Percentiles rank a stretch among this genome's conserved stretches.
These are phyloP conservation scores for Populus pruinosa DNA, from an alignment of 345 rosid genomes.

Conservation along the genomic window DNA sequence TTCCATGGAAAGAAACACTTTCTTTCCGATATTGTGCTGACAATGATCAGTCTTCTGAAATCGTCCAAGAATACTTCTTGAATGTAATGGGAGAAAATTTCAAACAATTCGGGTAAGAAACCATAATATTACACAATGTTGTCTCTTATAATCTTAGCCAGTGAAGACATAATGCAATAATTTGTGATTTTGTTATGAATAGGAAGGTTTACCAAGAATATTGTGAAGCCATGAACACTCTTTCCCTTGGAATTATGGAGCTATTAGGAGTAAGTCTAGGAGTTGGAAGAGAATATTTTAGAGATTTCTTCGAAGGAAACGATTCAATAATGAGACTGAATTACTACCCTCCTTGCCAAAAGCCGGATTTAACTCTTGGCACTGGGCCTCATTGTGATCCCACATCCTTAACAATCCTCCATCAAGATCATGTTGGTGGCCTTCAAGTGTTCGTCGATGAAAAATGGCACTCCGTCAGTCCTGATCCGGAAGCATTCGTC, in stretches of 20 bases:
- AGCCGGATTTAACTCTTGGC: conserved; percentile 84
- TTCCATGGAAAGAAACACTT: conserved; percentile 98
- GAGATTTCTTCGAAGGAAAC: conserved; percentile 65
- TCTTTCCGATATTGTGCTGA: conserved; percentile 62
- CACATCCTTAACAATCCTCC: conserved; percentile 92
- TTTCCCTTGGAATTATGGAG: conserved; percentile 88
- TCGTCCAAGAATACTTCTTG: conserved; percentile 61
- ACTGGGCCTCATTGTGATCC: conserved; percentile 99
- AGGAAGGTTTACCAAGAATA: conserved; percentile 83
- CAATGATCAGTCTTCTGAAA: conserved; percentile 24
- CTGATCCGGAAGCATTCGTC: conserved; percentile 72
- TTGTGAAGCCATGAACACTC: conserved; percentile 76
- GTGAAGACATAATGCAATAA: not conserved
- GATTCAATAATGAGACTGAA: conserved; percentile 96
- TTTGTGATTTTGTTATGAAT: not conserved
- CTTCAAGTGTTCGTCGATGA: conserved; percentile 83
- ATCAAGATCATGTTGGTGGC: conserved; percentile 87
- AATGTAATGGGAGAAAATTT: conserved; percentile 68
- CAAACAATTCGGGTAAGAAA: conserved; percentile 60
- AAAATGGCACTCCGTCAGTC: conserved; percentile 68
- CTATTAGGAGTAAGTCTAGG: conserved; percentile 75
- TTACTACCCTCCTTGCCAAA: conserved; percentile 87
- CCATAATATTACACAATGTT: too few species aligned
- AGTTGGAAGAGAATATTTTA: conserved; percentile 45
- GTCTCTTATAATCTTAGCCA: not conserved